Evolutionary conservation across 1,284 basidiomycete genomes (phyloP), one percentile per base, ranked within the genome.

Genomic region (Heterobasidion occidentale): DNA sequence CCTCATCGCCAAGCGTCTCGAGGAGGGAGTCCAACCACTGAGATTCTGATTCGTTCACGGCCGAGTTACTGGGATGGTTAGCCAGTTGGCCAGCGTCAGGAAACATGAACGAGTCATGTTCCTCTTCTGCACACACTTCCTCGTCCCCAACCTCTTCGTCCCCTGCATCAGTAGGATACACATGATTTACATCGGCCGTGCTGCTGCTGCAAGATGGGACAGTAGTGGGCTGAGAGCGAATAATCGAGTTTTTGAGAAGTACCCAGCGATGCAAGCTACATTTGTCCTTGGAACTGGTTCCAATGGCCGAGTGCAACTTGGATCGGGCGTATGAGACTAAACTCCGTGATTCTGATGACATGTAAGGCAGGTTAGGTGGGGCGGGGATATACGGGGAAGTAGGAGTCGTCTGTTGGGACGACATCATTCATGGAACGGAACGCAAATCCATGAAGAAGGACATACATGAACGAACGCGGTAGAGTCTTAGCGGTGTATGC

Each of bases 241-340:
- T 71, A 62, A 90, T 78, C 44, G 86, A 89, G 70, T 91, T 91
- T 86, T 90, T 90, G 69, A 91, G 78, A 58, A 91, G 77, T 56
- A 91, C 88, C 86, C 87, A 90, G 68, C 88, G 87, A 68, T 88
- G 87, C 73, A 91, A 79, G 72, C 81, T 88, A 74, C 78, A 77
- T 63, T 74, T 81, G 72, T 87, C 84, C 71, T 78, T 83, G 69
- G 66, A 65, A 61, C 69, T 66, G 58, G 76, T 72, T 58, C 77
- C 76, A 63, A 79, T 68, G 64, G 80, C 83, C 59, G 77, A 70
- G 62, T 83, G 81, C 71, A 91, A 77, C 77, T 91, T 91, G 70
- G 75, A 81, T 67, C 83, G 86, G 70, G 88, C 84, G 71, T 89
- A 74, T 62, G 76, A 71, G 63, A 78, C 81, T 51, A 88, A 73